Base-by-base conservation (phyloP, 176 grass and related monocot species). In the Oryza glaberrima region DNA sequence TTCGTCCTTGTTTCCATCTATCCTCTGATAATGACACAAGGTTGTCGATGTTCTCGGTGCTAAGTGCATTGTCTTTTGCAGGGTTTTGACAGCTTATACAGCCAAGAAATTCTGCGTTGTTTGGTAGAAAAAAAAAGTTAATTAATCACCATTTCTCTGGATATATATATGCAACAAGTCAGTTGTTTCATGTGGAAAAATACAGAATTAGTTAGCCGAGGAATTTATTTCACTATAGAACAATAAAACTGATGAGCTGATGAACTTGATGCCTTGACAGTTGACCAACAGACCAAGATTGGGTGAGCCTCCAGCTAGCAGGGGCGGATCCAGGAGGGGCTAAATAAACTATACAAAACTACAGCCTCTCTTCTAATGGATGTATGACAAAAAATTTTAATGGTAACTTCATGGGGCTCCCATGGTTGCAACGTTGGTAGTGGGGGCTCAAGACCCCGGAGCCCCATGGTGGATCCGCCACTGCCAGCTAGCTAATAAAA, bases 1-100 rank as follows among this genome's bases (percentile, higher is more conserved):
- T 63, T 35, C 75, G 28, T 74, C 89, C 80, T 90, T 90, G 84
- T 75, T 90, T 90, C 49, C 64, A 87, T 87, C 89, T 87, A 87
- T 44, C 23, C 7, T 30, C 2, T 90, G 89, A 90, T 61, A 90
- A 90, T 49, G 84, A 87, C 89, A 70, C 28, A 11, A 84, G 16
- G 89, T 71, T 41, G 88, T 28, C 89, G 89, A 69, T 84, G 69
- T 44, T 87, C 80, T 72, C 89, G 89, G 89, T 87, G 89, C 69
- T 64, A 35, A 8, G 3, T 9, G 0, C 2, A 16, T 90, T 86
- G 84, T 80, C 84, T 61, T n/a, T 63, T 75, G 49, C 76, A n/a
- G 40, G 22, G 41, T 10, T 83, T 70, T 70, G 76, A 87, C 89
- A 87, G 80, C 89, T 75, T 90, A 80, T 23, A 52, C 36, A 11